phyloP scores from a whole-genome alignment of 83 land plant genomes.

The Picea abies region DNA sequence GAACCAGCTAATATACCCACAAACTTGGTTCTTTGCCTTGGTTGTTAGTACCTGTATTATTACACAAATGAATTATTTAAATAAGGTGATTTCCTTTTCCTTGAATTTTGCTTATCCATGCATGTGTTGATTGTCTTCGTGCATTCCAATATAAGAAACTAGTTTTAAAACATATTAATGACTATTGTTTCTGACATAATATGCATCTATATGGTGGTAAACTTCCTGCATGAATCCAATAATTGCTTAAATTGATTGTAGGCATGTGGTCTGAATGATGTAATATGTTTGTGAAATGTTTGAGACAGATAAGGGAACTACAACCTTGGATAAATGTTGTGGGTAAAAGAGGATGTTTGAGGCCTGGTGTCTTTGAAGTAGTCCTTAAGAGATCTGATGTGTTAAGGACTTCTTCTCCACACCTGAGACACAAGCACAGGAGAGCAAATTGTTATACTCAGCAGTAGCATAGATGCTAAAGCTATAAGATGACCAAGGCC shows the following conservation, averaged over 20 bases:
- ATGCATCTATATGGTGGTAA: background rate
- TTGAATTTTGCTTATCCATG: background rate
- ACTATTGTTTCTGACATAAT: slow-evolving; percentile 5
- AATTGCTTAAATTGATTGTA: background rate
- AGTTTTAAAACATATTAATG: background rate
- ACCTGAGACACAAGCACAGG: too few species aligned
- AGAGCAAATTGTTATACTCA: too few species aligned
- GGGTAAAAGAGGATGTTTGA: slow-evolving; percentile 1
- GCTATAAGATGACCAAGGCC: too few species aligned
- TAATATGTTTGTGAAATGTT: background rate
- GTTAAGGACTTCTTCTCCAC: too few species aligned
- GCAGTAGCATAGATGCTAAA: too few species aligned
- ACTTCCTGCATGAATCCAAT: slow-evolving; percentile 11
- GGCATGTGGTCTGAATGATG: background rate
- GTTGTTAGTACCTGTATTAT: slow-evolving; percentile 57
- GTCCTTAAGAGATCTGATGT: too few species aligned
- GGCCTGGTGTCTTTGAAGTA: background rate
- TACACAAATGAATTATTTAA: slow-evolving; percentile 70
- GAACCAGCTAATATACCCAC: slow-evolving; percentile 64
- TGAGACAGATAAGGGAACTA: background rate
- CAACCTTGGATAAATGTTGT: background rate
- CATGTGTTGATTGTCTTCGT: background rate
- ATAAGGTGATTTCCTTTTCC: slow-evolving; percentile 47
- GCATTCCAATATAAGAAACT: background rate
- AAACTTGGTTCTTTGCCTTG: slow-evolving; percentile 70